A percentile compares a stretch with the other conserved stretches of the same genome.
Evolutionary conservation across 345 rosid species (phyloP).

Genomic region (Brassica incana): DNA sequence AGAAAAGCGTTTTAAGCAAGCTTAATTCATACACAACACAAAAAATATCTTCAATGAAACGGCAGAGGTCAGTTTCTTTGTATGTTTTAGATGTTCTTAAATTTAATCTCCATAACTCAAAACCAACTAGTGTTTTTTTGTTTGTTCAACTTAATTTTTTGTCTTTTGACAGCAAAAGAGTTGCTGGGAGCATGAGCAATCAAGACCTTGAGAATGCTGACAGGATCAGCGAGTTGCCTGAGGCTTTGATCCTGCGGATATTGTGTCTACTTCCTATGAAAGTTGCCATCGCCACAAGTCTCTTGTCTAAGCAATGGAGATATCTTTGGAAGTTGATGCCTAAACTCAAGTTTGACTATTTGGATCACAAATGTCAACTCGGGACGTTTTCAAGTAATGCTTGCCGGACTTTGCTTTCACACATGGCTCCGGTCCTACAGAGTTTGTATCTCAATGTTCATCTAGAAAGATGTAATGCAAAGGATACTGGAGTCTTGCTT

Average conservation of each 20-base stretch:
- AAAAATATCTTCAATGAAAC: not conserved
- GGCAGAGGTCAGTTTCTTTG: not conserved
- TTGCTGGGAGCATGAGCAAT: not conserved
- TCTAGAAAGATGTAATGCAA: not conserved
- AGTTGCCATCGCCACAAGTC: not conserved
- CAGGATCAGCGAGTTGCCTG: not conserved
- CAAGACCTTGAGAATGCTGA: not conserved
- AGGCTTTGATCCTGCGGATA: not conserved
- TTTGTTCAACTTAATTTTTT: not conserved
- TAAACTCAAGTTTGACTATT: not conserved
- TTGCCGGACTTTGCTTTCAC: not conserved
- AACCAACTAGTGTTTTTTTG: not conserved
- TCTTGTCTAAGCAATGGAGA: conserved; percentile 11
- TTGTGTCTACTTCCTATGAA: not conserved
- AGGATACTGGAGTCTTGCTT: not conserved
- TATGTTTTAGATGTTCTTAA: not conserved
- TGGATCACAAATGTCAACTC: not conserved
- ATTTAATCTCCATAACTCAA: not conserved
- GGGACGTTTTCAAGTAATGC: not conserved
- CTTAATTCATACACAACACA: not conserved
- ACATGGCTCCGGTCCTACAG: not conserved
- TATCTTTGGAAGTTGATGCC: conserved; percentile 7
- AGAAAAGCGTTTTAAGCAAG: not conserved
- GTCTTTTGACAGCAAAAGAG: not conserved
- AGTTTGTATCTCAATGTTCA: not conserved